Evolutionary conservation across 495 filamentous ascomycete genomes (phyloP), one percentile per base, ranked within the genome.

Genomic region (Platismatia glauca): DNA sequence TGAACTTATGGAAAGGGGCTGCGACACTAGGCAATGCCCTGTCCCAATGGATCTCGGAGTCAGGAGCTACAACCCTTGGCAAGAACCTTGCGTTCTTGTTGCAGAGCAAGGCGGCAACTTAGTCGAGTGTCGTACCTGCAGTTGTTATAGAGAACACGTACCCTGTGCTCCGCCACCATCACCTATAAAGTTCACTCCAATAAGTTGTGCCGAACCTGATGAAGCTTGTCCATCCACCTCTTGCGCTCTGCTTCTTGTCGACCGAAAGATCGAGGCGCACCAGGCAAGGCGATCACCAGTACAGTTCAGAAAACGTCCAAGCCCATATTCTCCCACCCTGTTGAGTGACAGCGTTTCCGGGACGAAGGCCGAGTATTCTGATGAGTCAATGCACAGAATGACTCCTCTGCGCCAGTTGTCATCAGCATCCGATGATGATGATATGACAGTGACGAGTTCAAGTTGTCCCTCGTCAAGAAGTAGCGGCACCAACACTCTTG

Each of bases 401-500:
- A 34, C 56, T 41, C 57, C 56, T 8, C 20, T 59, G 24, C 44
- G 33, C 24, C 44, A 44, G 11, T 18, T 62, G 12, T 27, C 52
- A 22, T 62, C 60, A 18, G 60, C 60, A 13, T 52, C 48, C 37
- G 57, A 64, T n/a, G 56, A 29, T 41, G 39, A 29, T 24, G 33
- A 59, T 31, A 39, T 53, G 16, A 38, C 50, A 39, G 24, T 35
- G 24, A 20, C 27, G 13, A 27, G 27, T 22, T 59, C 56, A 2
- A 44, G 38, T 2, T n/a, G 43, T 38, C 44, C 46, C 33, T 35
- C 33, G 18, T 59, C 56, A 37, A 29, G 43, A 8, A 58, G 55
- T 18, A 67, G 65, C 58, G 64, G 61, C 43, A 24, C 38, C 7
- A 60, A 58, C 27, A 31, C 27, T 27, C 37, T 58, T 43, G 16